Percentiles rank a stretch among this genome's conserved stretches.
These are phyloP conservation scores for Sphagnum fallax DNA, from an alignment of 228 moss, liverwort and hornwort species.

Conservation along the genomic window DNA sequence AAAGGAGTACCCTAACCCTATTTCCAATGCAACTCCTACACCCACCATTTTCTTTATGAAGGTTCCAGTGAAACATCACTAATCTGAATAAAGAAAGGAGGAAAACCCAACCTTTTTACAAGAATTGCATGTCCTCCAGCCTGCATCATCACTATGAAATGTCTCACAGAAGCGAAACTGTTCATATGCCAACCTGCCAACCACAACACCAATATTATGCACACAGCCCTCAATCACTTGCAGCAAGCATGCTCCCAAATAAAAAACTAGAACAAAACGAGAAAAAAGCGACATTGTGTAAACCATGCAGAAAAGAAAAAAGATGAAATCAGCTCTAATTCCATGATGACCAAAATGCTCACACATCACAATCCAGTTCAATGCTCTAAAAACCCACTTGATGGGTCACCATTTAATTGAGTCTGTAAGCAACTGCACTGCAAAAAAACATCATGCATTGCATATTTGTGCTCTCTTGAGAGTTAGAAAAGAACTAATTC, in stretches of 20 bases:
- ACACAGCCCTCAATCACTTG: not conserved
- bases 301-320: too few relatives aligned
- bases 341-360: not conserved
- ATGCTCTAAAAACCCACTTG: too few relatives aligned
- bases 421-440: too few relatives aligned
- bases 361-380: not conserved
- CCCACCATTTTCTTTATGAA: too few relatives aligned
- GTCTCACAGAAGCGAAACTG: conserved; percentile 86
- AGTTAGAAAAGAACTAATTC: too few relatives aligned
- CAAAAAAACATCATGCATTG: too few relatives aligned
- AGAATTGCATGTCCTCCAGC: conserved; percentile 90
- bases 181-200: conserved; percentile 58
- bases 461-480: too few relatives aligned
- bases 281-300: not conserved
- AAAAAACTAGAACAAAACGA: not conserved
- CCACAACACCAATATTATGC: conserved; percentile 1
- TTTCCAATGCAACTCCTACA: too few relatives aligned
- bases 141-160: conserved; percentile 87
- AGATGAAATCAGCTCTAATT: not conserved
- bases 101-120: conserved; percentile 73
- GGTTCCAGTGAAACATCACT: too few relatives aligned
- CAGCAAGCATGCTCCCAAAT: not conserved
- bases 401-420: too few relatives aligned
- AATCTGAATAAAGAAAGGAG: not conserved
- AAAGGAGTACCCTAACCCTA: too few relatives aligned